A percentile compares a stretch with the other conserved stretches of the same genome.
Evolutionary conservation across 768 basidiomycete species (phyloP).

Genomic region (Kwoniella bestiolae): DNA sequence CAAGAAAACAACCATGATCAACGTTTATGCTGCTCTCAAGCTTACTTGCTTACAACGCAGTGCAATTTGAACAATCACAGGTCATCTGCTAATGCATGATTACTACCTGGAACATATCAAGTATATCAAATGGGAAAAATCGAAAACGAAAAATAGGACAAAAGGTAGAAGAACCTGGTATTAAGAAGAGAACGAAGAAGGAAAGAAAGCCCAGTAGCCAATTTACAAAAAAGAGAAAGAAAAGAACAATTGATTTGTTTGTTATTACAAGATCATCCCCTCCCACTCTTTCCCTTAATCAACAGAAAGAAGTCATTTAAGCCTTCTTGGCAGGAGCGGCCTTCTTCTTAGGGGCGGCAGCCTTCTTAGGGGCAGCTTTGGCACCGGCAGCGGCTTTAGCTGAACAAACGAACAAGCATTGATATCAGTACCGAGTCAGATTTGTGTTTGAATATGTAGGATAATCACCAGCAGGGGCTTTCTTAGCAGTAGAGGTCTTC

Average conservation of each 20-base stretch:
- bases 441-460: background rate
- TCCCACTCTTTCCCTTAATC: background rate
- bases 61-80: constrained; percentile 8
- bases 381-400: constrained; percentile 38
- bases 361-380: constrained; percentile 43
- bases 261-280: background rate
- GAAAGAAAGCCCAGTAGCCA: background rate
- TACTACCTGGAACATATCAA: constrained; percentile 13
- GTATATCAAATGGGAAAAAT: constrained; percentile 19
- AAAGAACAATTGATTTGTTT: constrained; percentile 1
- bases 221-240: constrained; percentile 14
- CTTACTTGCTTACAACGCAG: no score
- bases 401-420: constrained; percentile 3
- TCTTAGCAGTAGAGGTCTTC: constrained; percentile 41
- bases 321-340: constrained; percentile 47
- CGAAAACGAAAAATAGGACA: constrained; percentile 29
- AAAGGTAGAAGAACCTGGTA: constrained; percentile 4
- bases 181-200: background rate
- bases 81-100: constrained; percentile 24
- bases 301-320: constrained; percentile 9
- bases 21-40: background rate
- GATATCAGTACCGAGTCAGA: constrained; percentile 8
- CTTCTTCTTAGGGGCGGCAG: constrained; percentile 47
- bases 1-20: no score
- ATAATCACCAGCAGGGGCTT: constrained; percentile 40